Evolutionary conservation across 2,329 filamentous ascomycete genomes (phyloP).

Genomic region (Dryadomyces quercivorus): DNA sequence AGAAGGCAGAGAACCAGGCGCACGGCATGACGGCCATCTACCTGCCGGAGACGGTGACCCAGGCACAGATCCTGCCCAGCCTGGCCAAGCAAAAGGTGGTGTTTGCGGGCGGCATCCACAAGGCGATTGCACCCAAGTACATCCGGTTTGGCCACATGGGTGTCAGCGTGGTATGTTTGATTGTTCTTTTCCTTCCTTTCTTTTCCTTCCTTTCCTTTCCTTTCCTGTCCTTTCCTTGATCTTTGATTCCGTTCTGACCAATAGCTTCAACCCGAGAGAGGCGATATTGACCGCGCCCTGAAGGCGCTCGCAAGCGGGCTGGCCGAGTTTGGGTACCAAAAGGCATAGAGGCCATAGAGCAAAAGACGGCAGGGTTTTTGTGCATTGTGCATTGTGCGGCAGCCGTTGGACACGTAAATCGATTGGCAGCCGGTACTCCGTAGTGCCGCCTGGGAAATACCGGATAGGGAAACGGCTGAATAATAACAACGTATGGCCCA

Average conservation of each 20-base stretch:
- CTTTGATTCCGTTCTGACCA: too few species aligned
- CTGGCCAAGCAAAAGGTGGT: slow-evolving; percentile 79
- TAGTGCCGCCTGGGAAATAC: too few species aligned
- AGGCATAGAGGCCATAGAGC: slow-evolving; percentile 18
- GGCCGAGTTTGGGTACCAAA: slow-evolving; percentile 56
- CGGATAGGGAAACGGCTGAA: neutral
- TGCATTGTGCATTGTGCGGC: too few species aligned
- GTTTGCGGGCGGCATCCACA: slow-evolving; percentile 91
- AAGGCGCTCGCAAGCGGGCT: slow-evolving; percentile 64
- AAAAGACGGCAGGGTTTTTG: too few species aligned
- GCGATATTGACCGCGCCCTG: slow-evolving; percentile 76
- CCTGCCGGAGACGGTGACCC: slow-evolving; percentile 71
- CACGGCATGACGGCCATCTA: slow-evolving; percentile 98
- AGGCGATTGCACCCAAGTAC: slow-evolving; percentile 87
- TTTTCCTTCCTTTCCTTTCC: too few species aligned
- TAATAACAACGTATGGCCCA: neutral
- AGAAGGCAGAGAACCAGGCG: slow-evolving; percentile 79
- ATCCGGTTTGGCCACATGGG: slow-evolving; percentile 98
- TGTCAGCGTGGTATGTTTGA: slow-evolving; percentile 58
- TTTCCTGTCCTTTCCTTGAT: too few species aligned
- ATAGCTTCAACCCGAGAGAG: slow-evolving; percentile 65
- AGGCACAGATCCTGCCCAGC: slow-evolving; percentile 73
- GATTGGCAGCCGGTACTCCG: too few species aligned
- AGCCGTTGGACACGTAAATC: too few species aligned
- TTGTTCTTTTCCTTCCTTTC: too few species aligned